A percentile compares a stretch with the other conserved stretches of the same genome.
These are phyloP conservation scores for Penicillium sp. DNA, from an alignment of 2,329 filamentous ascomycete genomes.

Conservation along the genomic window DNA sequence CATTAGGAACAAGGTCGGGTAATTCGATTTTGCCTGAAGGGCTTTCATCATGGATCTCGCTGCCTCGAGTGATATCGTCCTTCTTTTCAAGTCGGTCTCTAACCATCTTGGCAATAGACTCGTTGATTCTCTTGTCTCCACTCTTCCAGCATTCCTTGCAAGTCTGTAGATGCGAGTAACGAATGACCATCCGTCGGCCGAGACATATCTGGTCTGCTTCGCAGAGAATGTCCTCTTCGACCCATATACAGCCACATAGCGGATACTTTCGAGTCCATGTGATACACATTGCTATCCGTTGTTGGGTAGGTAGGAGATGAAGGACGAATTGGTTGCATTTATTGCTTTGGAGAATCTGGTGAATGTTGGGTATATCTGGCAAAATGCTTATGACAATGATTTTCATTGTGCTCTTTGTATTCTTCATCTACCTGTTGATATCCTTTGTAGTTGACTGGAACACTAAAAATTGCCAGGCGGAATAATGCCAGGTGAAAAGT, in stretches of 20 bases:
- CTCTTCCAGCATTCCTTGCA: slow-evolving; percentile 19
- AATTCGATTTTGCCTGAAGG: not conserved
- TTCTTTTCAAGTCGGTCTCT: not conserved
- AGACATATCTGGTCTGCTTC: not conserved
- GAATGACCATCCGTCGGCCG: slow-evolving; percentile 7
- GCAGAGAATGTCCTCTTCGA: not conserved
- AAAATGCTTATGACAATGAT: not conserved
- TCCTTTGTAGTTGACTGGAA: not conserved
- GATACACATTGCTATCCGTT: slow-evolving; percentile 19
- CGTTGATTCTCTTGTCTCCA: slow-evolving; percentile 5
- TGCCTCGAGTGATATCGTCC: not conserved
- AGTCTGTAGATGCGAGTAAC: slow-evolving; percentile 9
- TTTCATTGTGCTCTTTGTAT: not conserved
- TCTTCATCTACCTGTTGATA: not conserved
- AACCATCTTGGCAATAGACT: not conserved
- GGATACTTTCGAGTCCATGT: slow-evolving; percentile 7
- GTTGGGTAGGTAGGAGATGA: not conserved
- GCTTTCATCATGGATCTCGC: not conserved
- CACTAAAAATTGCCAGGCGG: not conserved
- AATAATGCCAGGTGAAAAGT: too few relatives aligned
- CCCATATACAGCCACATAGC: slow-evolving; percentile 27
- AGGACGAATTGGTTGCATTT: not conserved
- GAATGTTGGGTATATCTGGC: not conserved
- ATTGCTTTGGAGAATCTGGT: not conserved
- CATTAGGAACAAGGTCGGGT: not conserved